Percentiles rank a stretch among this genome's conserved stretches.
Evolutionary conservation across 345 rosid genomes (phyloP).

Genomic region (Dimocarpus longan): DNA sequence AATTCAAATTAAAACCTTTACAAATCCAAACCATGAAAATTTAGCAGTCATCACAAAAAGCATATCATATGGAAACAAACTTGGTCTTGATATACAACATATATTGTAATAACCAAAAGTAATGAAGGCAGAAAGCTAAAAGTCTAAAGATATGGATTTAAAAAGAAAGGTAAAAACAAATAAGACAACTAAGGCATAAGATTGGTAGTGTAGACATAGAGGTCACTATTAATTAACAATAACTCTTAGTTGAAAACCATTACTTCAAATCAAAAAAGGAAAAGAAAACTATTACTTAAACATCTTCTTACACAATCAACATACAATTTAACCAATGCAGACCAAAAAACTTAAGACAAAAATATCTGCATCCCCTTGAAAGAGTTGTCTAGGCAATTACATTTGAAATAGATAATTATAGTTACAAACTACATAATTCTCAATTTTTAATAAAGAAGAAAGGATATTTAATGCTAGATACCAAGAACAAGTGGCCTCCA

Average conservation of each 20-base stretch:
- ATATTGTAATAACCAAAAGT: background rate
- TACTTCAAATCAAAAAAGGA: too few species aligned
- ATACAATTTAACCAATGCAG: background rate
- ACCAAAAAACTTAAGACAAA: background rate
- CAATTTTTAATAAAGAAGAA: background rate
- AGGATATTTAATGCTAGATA: background rate
- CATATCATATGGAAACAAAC: background rate
- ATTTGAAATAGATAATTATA: background rate
- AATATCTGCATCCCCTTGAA: background rate
- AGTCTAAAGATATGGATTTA: background rate
- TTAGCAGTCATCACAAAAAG: constrained; percentile 1
- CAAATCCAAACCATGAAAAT: constrained; percentile 2
- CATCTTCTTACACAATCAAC: too few species aligned
- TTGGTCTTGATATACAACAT: background rate
- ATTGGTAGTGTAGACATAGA: background rate
- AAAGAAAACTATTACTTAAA: background rate
- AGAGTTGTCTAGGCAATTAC: background rate
- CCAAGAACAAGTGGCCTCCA: background rate
- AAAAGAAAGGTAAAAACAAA: background rate
- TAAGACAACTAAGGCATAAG: background rate
- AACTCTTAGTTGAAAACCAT: too few species aligned
- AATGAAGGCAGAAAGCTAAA: background rate
- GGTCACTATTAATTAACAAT: background rate
- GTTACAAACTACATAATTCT: background rate
- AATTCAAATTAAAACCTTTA: background rate